phyloP scores from a whole-genome alignment of 2,329 filamentous ascomycete species.

The Berkeleyomyces basicola region DNA sequence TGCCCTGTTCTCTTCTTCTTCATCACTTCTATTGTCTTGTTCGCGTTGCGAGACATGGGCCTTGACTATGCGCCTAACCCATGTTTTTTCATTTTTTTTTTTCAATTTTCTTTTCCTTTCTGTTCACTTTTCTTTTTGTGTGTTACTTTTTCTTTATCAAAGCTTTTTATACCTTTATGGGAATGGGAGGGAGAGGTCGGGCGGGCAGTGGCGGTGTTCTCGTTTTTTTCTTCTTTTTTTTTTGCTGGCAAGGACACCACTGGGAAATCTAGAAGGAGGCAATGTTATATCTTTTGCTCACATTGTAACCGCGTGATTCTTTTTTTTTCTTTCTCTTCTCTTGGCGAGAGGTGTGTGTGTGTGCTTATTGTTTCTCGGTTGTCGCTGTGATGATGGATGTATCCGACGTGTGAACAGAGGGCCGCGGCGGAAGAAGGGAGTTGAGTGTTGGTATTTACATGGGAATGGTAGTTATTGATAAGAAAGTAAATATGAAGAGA shows the following conservation, averaged over 20 bases:
- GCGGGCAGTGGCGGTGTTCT: background rate
- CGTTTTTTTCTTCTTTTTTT: conserved; percentile 3
- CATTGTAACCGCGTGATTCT: background rate
- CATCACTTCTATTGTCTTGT: too few species aligned
- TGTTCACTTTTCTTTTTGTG: background rate
- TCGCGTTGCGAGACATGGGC: too few species aligned
- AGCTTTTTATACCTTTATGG: background rate
- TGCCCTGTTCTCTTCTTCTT: too few species aligned
- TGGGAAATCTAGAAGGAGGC: background rate
- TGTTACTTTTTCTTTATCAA: background rate
- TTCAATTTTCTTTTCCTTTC: background rate
- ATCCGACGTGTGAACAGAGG: too few species aligned
- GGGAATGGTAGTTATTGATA: background rate
- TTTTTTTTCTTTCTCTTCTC: background rate
- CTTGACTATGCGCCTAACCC: background rate
- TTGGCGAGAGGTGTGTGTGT: background rate
- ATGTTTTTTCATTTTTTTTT: background rate
- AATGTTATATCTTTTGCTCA: background rate
- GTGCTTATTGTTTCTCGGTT: too few species aligned
- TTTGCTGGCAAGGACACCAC: background rate
- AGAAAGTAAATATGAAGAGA: background rate
- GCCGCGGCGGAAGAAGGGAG: too few species aligned
- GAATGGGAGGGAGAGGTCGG: background rate
- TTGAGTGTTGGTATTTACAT: too few species aligned
- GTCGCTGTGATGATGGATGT: too few species aligned